Evolutionary conservation across 768 basidiomycete genomes (phyloP), one percentile per base, ranked within the genome.

Genomic region (Ramaria sp.): DNA sequence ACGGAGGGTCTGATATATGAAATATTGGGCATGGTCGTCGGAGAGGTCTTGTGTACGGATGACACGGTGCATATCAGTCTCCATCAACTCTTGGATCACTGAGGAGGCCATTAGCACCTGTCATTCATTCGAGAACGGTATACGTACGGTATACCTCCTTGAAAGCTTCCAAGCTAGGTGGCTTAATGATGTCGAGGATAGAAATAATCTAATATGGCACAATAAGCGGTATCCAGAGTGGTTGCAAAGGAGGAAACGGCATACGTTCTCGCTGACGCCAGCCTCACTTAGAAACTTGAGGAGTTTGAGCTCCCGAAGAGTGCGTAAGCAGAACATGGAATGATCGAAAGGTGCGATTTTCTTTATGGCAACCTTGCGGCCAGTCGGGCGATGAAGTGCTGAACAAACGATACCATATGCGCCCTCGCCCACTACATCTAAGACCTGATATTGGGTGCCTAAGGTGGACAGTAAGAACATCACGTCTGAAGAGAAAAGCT

Each of bases 11-110:
- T 89, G 95, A 67, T 99, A 99, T 60, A 95, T 84, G 65, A 99
- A 97, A 67, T 99, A 99, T 69, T 98, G 92, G 61, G 83, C 85
- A 65, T 97, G 94, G 64, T 97, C 93, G 65, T 98, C 95, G 56
- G 85, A 87, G 39, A 99, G 75, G 56, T 88, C 81, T 68, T 98
- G 95, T 0, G 96, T 95, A 24, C 90, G 78, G 61, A 99, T 97
- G 45, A 99, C 96, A 52, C 95, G 83, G 66, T 98, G 93, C 60
- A 98, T 72, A 71, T 98, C 95, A 0, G 91, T 95, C 69, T 96
- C 95, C 82, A 81, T 79, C 68, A 95, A 63, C 56, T 74, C 72
- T 59, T 73, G 48, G 22, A 32, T 36, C 20, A 48, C 28, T 27
- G 18, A 50, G 16, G 34, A 22, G 25, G 8, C 25, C n/a, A 24